A percentile compares a stretch with the other conserved stretches of the same genome.
These are phyloP conservation scores for Acmispon strigosus DNA, from an alignment of 306 rosid genomes.

Conservation along the genomic window DNA sequence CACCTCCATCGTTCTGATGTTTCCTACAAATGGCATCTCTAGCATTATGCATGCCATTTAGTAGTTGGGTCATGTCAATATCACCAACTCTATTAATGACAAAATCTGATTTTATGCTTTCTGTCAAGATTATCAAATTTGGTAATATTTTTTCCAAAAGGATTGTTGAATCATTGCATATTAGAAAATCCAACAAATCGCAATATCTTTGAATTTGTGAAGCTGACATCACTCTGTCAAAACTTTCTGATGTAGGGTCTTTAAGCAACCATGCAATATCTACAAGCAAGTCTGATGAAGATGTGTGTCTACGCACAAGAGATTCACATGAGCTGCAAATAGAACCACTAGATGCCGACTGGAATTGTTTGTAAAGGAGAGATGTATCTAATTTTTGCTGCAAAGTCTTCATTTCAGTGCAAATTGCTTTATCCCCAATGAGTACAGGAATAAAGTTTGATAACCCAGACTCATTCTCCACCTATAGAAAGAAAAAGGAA, in stretches of 20 bases:
- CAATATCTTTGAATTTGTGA: constrained; percentile 70
- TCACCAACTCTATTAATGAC: constrained; percentile 25
- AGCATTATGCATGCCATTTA: constrained; percentile 42
- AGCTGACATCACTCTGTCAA: constrained; percentile 44
- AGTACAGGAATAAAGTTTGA: constrained; percentile 89
- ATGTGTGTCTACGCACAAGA: constrained; percentile 38
- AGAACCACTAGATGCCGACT: constrained; percentile 31
- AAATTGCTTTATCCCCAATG: constrained; percentile 68
- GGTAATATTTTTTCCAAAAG: constrained; percentile 66
- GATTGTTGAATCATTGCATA: constrained; percentile 48
- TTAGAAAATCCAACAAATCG: constrained; percentile 61
- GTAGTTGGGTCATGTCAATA: constrained; percentile 41
- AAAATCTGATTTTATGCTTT: constrained; percentile 26
- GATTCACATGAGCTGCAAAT: constrained; percentile 47
- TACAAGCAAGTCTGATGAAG: constrained; percentile 59
- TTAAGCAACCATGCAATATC: constrained; percentile 92
- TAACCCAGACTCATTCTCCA: constrained; percentile 93
- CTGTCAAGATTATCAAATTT: constrained; percentile 42
- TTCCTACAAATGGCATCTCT: constrained; percentile 40
- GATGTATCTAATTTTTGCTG: constrained; percentile 47
- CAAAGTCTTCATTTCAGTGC: constrained; percentile 66
- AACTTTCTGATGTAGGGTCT: constrained; percentile 52
- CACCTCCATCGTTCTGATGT: constrained; percentile 21
- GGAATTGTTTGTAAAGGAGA: constrained; percentile 35
- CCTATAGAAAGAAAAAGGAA: constrained; percentile 40